Evolutionary conservation across 2,329 filamentous ascomycete genomes (phyloP).

Genomic region (Fusarium marasasianum): DNA sequence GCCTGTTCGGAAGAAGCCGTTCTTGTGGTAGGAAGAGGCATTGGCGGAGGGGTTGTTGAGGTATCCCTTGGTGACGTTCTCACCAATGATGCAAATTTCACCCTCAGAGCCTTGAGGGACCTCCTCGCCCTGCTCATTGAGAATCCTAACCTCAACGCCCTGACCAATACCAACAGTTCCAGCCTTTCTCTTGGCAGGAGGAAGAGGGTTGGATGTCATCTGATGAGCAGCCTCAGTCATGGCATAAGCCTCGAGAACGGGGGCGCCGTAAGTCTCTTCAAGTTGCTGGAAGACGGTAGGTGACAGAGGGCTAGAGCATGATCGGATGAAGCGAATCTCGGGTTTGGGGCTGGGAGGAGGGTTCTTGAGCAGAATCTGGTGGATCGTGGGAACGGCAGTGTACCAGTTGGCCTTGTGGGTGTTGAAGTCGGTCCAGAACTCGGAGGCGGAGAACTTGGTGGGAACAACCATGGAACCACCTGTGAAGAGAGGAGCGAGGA

Average conservation of each 20-base stretch:
- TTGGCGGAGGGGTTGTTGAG: conserved; percentile 85
- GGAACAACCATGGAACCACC: conserved; percentile 85
- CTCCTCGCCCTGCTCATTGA: conserved; percentile 74
- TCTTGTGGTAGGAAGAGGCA: conserved; percentile 74
- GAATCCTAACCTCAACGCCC: conserved; percentile 82
- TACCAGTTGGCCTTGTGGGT: conserved; percentile 86
- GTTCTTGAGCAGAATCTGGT: conserved; percentile 84
- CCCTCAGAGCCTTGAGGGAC: conserved; percentile 75
- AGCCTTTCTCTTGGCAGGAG: conserved; percentile 77
- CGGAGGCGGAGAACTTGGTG: conserved; percentile 79
- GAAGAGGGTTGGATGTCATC: conserved; percentile 81
- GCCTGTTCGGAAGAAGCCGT: conserved; percentile 87
- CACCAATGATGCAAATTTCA: conserved; percentile 84
- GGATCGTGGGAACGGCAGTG: conserved; percentile 91
- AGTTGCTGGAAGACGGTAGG: conserved; percentile 84
- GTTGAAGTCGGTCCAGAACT: conserved; percentile 84
- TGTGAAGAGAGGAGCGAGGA: conserved; percentile 79
- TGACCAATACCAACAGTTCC: conserved; percentile 85
- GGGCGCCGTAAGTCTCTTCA: conserved; percentile 78
- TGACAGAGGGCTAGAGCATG: conserved; percentile 84
- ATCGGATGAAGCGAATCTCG: conserved; percentile 84
- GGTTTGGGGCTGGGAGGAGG: conserved; percentile 74
- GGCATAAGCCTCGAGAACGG: conserved; percentile 88
- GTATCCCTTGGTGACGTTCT: conserved; percentile 87
- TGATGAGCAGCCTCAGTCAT: conserved; percentile 93